Base-by-base conservation (phyloP, 2,329 filamentous ascomycete genomes). In the Xylariales sp. region DNA sequence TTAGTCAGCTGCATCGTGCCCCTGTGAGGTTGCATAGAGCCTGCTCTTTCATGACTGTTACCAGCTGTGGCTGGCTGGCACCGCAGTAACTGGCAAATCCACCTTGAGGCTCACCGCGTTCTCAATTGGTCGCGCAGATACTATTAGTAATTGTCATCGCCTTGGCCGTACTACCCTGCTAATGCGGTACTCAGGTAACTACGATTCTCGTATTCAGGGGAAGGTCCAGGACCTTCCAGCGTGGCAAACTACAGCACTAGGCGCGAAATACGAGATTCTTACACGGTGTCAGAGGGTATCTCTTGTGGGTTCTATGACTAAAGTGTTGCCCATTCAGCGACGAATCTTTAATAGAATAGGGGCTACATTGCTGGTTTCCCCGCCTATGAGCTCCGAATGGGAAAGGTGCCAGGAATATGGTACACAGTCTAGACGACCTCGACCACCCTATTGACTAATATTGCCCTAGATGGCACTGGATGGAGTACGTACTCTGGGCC, bases 351-450 rank as follows among this genome's bases (percentile, higher is more conserved):
- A 14, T 14, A 14, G 39, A 14, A 14, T 14, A 14, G 39, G 12
- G 14, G 39, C 9, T 12, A 5, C 12, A 12, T n/a, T 7, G 18
- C 10, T 6, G 16, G n/a, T 34, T n/a, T 9, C 2, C 14, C 3
- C 34, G 32, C 28, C 16, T 9, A 36, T 53, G 8, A 18, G 49
- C n/a, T 9, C n/a, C 16, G 9, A 36, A 12, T 4, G 0, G 36
- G 16, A 14, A 54, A 12, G 7, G 5, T 6, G 1, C 8, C 16
- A 41, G n/a, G n/a, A 36, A 23, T 54, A 36, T 12, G 9, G 10
- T 55, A 28, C n/a, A 34, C 43, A 32, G 41, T 18, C 34, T 64
- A 64, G 8, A 50, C 65, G 41, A 55, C 50, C 5, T 68, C 55
- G 4, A 62, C 45, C 23, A 18, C 10, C 30, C 56, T 52, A 43